Percentiles rank a stretch among this genome's conserved stretches.
These are phyloP conservation scores for Trichoderma gamsii DNA, from an alignment of 495 filamentous ascomycete species.

Conservation along the genomic window DNA sequence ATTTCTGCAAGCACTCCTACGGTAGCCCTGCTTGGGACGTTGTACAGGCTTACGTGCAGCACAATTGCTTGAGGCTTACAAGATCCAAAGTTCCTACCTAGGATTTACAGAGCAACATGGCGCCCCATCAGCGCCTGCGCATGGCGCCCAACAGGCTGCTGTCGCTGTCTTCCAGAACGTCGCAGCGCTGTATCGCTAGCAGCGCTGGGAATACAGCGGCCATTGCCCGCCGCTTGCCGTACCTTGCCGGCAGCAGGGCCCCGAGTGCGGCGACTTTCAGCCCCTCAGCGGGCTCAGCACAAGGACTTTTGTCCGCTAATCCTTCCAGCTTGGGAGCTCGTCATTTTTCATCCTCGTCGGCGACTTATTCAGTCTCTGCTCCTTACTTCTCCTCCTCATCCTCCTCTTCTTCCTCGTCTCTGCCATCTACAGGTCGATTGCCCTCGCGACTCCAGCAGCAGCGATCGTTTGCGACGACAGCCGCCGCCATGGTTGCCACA, in stretches of 20 bases:
- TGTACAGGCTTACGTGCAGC: background rate
- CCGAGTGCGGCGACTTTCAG: background rate
- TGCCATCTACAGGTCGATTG: background rate
- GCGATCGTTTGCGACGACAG: constrained; percentile 37
- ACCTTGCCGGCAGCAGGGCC: background rate
- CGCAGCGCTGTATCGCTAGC: background rate
- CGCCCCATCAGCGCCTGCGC: constrained; percentile 6
- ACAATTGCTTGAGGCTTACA: background rate
- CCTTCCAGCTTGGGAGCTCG: background rate
- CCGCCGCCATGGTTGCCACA: constrained; percentile 67
- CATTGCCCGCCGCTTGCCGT: background rate
- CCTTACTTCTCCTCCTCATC: background rate
- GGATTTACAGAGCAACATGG: background rate
- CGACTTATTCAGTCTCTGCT: background rate
- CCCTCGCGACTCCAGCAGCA: constrained; percentile 14
- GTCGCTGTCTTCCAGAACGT: background rate
- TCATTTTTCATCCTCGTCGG: background rate
- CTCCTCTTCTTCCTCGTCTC: background rate
- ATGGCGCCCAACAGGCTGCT: background rate
- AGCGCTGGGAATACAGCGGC: background rate
- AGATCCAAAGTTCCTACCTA: background rate
- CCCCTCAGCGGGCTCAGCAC: constrained; percentile 5
- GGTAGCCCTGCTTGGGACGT: too few species aligned
- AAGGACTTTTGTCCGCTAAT: background rate
- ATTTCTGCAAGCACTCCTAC: too few species aligned